Base-by-base conservation (phyloP, 805 yeast genomes). In the Saccharomycopsis oosterbeekiorum region DNA sequence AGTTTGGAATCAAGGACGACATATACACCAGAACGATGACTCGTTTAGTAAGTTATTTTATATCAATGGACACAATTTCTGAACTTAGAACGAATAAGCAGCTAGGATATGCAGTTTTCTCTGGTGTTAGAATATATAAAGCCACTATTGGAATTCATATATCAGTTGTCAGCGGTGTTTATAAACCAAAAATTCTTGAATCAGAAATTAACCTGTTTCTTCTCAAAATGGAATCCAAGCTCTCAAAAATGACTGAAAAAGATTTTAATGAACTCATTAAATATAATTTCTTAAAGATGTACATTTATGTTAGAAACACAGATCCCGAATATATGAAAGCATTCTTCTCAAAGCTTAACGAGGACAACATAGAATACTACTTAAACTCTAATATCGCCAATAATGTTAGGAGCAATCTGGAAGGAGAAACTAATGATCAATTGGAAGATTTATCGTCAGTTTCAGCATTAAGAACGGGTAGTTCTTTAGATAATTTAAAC, bases 31-130 rank as follows among this genome's bases (percentile, higher is more conserved):
- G 75, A 54, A 69, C 83, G 0, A 60, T 84, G 60, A 78, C 86
- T 0, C 73, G 73, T 21, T 68, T 86, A 4, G 65, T 80, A 0
- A 77, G 81, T 0, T 80, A 75, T 68, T 58, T 80, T n/a, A 66
- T 86, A 65, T 74, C 82, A 0, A 64, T 74, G 8, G 71, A 77
- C 0, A 72, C 82, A 19, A 70, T 74, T 0, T 72, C 77, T 1
- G 84, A 80, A 56, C 70, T 86, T 17, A 71, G 92, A 63, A 77
- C 76, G 19, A 79, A 78, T 65, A 78, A 77, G 62, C 87, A 83
- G 64, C 69, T 87, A 60, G 92, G 89, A 0, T 87, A 87, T 68
- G 75, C 78, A 4, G 82, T 85, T 0, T 65, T 78, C n/a, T 80
- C 84, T 21, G 90, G 90, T 0, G 60, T 78, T 29, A 72, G 88